Conservation (phyloP, 148 eudicot species). For the Vaccinium corymbosum region DNA sequence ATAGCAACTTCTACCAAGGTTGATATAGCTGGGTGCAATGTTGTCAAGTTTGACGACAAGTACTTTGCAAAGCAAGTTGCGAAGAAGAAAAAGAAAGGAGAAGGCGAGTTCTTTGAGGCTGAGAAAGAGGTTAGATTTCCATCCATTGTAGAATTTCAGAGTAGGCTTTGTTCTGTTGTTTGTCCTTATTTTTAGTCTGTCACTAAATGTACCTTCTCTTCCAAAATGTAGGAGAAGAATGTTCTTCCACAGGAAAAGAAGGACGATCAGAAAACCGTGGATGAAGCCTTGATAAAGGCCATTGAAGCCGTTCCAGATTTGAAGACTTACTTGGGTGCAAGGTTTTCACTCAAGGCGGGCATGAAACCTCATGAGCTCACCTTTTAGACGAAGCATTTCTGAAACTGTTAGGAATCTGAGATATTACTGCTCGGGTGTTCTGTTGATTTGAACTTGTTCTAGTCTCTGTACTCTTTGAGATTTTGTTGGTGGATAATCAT, state of each 20-base stretch:
- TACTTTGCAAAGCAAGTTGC: constrained; percentile 22
- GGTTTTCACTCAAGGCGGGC: constrained; percentile 67
- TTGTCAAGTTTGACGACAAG: constrained; percentile 22
- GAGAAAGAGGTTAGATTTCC: constrained; percentile 26
- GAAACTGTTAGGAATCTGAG: background rate
- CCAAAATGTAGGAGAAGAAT: constrained; percentile 43
- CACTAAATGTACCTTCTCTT: background rate
- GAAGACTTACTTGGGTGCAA: constrained; percentile 59
- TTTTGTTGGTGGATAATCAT: constrained; percentile 6
- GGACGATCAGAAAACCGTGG: constrained; percentile 63
- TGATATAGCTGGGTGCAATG: constrained; percentile 17
- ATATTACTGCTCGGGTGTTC: background rate
- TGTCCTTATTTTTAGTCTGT: background rate
- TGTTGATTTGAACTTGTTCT: constrained; percentile 13
- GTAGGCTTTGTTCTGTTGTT: background rate
- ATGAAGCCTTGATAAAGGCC: constrained; percentile 47
- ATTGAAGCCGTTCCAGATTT: constrained; percentile 57
- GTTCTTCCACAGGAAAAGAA: constrained; percentile 58
- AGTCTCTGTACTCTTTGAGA: constrained; percentile 1
- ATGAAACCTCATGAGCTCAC: constrained; percentile 72
- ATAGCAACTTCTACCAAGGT: constrained; percentile 26
- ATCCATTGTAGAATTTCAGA: background rate
- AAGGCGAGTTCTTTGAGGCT: constrained; percentile 29
- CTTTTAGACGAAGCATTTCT: constrained; percentile 31
- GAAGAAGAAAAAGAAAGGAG: constrained; percentile 24